Evolutionary conservation across 441 rosid species (phyloP).

Genomic region (Hura crepitans): DNA sequence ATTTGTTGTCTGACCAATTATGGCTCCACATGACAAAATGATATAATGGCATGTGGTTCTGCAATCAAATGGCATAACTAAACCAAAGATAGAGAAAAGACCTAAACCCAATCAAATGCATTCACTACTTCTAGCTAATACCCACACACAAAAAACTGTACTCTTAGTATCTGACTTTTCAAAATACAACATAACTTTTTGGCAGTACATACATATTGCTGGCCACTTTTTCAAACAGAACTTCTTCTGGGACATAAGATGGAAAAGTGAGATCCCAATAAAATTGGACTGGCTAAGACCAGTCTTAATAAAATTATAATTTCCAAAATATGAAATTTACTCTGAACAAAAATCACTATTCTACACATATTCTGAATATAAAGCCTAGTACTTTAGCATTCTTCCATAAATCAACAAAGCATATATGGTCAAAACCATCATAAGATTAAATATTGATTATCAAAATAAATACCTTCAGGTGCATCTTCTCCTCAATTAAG

Average conservation of each 20-base stretch:
- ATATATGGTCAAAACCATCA: conserved; percentile 2
- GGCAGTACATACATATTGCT: too few relatives aligned
- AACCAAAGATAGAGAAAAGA: background rate
- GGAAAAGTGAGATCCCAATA: too few relatives aligned
- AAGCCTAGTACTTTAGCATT: background rate
- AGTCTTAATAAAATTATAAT: background rate
- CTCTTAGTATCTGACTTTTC: too few relatives aligned
- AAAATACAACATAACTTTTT: too few relatives aligned
- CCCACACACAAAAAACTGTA: too few relatives aligned
- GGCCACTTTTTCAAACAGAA: too few relatives aligned
- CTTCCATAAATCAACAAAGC: background rate
- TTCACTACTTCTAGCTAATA: too few relatives aligned
- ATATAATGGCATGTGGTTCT: background rate
- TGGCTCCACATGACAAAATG: background rate
- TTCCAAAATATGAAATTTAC: background rate
- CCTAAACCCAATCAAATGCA: background rate
- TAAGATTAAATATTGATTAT: conserved; percentile 9
- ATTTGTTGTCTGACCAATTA: background rate
- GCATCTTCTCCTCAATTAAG: conserved; percentile 60
- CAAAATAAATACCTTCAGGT: conserved; percentile 54
- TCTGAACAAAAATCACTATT: background rate
- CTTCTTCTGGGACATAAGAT: too few relatives aligned
- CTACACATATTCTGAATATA: background rate
- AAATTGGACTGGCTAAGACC: background rate
- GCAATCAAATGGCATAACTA: background rate